Evolutionary conservation across 305 asterid species (phyloP).

Genomic region (Euphrasia arctica): DNA sequence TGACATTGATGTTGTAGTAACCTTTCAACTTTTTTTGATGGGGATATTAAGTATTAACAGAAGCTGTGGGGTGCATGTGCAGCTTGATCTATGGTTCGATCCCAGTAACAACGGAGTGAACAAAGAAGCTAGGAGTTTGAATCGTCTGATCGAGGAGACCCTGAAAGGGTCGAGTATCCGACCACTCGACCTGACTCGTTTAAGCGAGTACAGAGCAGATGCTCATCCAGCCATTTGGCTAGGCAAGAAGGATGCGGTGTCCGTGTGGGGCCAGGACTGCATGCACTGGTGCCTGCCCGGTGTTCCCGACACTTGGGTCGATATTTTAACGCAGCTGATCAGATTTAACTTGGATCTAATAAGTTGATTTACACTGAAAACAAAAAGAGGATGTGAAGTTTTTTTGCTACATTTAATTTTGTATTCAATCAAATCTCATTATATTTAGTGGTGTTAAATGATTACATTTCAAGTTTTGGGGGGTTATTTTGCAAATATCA

Average conservation of each 20-base stretch:
- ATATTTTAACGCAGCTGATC: conserved; percentile 67
- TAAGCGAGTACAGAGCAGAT: conserved; percentile 89
- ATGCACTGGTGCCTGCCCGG: conserved; percentile 99
- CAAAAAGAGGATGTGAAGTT: neutral
- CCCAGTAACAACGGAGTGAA: conserved; percentile 76
- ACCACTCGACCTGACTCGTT: conserved; percentile 59
- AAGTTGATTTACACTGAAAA: conserved; percentile 4
- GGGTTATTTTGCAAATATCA: too few species aligned
- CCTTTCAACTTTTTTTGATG: neutral
- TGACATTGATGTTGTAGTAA: neutral
- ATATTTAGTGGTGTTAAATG: too few species aligned
- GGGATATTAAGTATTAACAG: neutral
- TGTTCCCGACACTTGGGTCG: conserved; percentile 97
- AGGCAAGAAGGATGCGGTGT: conserved; percentile 90
- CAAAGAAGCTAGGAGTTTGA: conserved; percentile 74
- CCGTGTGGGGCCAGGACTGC: conserved; percentile 95
- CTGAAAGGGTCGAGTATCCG: conserved; percentile 52
- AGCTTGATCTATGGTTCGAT: conserved; percentile 91
- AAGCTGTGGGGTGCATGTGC: conserved; percentile 34
- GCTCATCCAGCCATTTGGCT: conserved; percentile 97
- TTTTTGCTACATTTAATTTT: too few species aligned
- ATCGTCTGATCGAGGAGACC: conserved; percentile 56
- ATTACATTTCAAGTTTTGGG: too few species aligned
- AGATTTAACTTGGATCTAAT: conserved; percentile 41
- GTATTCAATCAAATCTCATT: too few species aligned